Base-by-base conservation (phyloP, 768 basidiomycete species). In the Calocybe cyanea region DNA sequence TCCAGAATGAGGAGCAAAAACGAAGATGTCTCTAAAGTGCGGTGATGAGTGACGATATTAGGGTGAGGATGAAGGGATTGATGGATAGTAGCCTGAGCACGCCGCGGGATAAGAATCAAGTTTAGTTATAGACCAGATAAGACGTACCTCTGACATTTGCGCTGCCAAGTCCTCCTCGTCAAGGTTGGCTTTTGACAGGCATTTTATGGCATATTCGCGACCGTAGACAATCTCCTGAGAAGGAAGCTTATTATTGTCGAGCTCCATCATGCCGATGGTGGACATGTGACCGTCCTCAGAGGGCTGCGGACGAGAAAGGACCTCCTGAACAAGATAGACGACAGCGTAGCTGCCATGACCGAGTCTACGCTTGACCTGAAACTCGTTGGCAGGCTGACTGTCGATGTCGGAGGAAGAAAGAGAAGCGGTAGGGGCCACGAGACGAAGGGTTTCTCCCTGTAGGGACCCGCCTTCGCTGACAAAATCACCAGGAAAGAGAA, bases 11-110 rank as follows among this genome's bases (percentile, higher is more conserved):
- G 83, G 53, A 98, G 83, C 6, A 99, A 73, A 65, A 90, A 96
- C 23, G 91, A 85, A 44, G 81, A 75, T 2, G 93, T 97, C 67
- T 99, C 92, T 57, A 95, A 77, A 1, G 96, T 95, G 55, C 87
- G 85, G 64, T 95, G 84, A 21, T 98, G 80, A 20, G 94, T 92
- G 55, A 95, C 96, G 53, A 99, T 94, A 69, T 96, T 94, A 41
- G 87, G 79, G 61, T 98, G 96, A 1, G 81, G 70, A 38, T 82
- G 86, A 24, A 98, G 77, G 30, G 90, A 92, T 63, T 97, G 91
- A 63, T 99, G 96, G 48, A 99, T 91, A 24, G 84, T 90, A 42
- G 93, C 92, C 87, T 92, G 47, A 39, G 36, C 46, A 51, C n/a
- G n/a, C 14, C 50, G 11, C 43, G 45, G 46, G 48, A 32, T 52